phyloP scores from a whole-genome alignment of 805 yeast species.

The Zygotorulaspora florentina region DNA sequence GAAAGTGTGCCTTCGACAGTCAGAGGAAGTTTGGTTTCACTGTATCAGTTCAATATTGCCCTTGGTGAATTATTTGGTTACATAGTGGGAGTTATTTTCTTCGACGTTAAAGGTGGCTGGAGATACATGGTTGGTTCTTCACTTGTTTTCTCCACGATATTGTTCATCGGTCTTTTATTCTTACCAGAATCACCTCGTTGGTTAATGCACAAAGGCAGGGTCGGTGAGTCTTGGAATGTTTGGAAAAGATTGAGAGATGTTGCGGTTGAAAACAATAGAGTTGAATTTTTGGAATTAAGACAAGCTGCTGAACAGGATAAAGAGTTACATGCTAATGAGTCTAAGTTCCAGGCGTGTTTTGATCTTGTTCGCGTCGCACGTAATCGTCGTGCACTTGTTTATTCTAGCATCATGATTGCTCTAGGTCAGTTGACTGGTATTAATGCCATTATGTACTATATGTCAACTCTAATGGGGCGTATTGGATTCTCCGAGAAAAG shows the following conservation, averaged over 20 bases:
- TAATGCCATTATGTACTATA: constrained; percentile 61
- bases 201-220: constrained; percentile 47
- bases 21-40: constrained; percentile 57
- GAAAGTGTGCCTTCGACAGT: constrained; percentile 56
- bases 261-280: constrained; percentile 38
- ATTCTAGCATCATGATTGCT: constrained; percentile 53
- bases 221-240: constrained; percentile 50
- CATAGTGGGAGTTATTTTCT: constrained; percentile 60
- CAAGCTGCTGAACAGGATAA: constrained; percentile 48
- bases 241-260: constrained; percentile 56
- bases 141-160: constrained; percentile 50
- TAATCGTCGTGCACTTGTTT: constrained; percentile 57
- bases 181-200: constrained; percentile 62
- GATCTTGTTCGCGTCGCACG: constrained; percentile 55
- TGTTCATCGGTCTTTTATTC: constrained; percentile 49
- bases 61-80: constrained; percentile 64
- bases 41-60: constrained; percentile 62
- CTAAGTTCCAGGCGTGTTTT: constrained; percentile 39
- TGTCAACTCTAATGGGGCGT: constrained; percentile 51
- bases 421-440: constrained; percentile 67
- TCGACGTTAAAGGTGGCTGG: constrained; percentile 56
- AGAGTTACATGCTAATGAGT: constrained; percentile 37
- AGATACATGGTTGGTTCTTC: constrained; percentile 64
- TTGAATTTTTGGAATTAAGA: constrained; percentile 57
- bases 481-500: constrained; percentile 51